These are phyloP conservation scores for Coprinellus aureogranulatus DNA, from an alignment of 768 basidiomycete genomes.

Conservation along the genomic window DNA sequence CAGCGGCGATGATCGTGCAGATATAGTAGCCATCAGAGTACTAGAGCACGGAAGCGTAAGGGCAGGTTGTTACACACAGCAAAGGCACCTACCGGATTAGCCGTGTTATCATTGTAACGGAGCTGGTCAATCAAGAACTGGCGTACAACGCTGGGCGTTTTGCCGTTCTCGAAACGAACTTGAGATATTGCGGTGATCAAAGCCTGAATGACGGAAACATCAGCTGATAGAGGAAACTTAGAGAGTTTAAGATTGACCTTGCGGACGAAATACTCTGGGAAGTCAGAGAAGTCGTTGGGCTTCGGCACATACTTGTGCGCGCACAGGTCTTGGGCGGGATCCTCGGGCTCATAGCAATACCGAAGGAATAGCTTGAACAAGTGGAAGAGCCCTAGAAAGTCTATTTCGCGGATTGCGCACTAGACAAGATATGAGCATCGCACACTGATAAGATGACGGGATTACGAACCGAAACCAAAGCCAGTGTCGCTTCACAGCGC, in stretches of 20 bases:
- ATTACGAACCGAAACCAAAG: constrained; percentile 70
- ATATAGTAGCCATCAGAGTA: constrained; percentile 91
- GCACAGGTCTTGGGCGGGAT: constrained; percentile 79
- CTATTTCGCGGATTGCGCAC: constrained; percentile 81
- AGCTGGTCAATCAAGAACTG: constrained; percentile 89
- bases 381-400: constrained; percentile 91
- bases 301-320: constrained; percentile 88
- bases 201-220: constrained; percentile 41
- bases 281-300: constrained; percentile 90
- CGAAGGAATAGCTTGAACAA: constrained; percentile 92
- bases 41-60: constrained; percentile 35
- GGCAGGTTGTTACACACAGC: background rate
- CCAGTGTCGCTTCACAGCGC: constrained; percentile 89
- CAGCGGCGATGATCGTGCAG: constrained; percentile 77
- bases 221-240: background rate
- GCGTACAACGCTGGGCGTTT: constrained; percentile 80
- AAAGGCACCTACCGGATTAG: constrained; percentile 64
- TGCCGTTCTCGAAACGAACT: constrained; percentile 84
- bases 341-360: constrained; percentile 87
- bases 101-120: constrained; percentile 93
- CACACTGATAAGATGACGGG: constrained; percentile 1
- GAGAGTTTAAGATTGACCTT: constrained; percentile 54
- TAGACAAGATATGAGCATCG: constrained; percentile 28
- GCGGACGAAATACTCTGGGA: constrained; percentile 91
- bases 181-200: constrained; percentile 81